These are phyloP conservation scores for Ophiocordyceps camponoti-saundersi DNA, from an alignment of 2,329 filamentous ascomycete genomes.

Conservation along the genomic window DNA sequence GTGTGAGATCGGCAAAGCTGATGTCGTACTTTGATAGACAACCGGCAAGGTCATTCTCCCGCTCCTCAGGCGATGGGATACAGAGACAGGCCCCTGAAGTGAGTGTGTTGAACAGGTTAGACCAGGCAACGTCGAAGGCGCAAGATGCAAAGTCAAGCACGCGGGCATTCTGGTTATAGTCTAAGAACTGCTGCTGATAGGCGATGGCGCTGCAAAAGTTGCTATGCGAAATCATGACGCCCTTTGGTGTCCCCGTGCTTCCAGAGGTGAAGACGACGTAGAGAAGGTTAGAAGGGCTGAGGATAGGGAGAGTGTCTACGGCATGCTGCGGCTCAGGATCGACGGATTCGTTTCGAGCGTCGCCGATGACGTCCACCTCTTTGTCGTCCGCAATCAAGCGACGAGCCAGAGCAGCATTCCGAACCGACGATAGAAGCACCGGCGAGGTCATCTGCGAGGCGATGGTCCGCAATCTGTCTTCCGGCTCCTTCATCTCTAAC, in stretches of 20 bases:
- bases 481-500: conserved; percentile 4
- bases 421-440: conserved; percentile 1
- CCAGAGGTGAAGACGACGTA: conserved; percentile 1
- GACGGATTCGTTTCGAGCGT: background rate
- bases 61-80: conserved; percentile 1
- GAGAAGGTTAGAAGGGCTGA: background rate
- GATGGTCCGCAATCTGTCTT: conserved; percentile 2
- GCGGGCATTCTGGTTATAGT: background rate
- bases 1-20: conserved; percentile 3
- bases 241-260: conserved; percentile 1
- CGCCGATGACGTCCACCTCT: background rate
- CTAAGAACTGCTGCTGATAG: background rate
- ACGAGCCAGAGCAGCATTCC: background rate
- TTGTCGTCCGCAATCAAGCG: background rate
- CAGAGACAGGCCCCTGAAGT: conserved; percentile 3
- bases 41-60: background rate
- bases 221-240: background rate
- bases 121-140: conserved; percentile 3
- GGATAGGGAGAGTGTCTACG: background rate
- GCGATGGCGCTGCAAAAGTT: conserved; percentile 1
- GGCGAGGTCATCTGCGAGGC: background rate
- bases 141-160: conserved; percentile 2
- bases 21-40: background rate
- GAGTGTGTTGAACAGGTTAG: conserved; percentile 2
- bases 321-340: background rate